Evolutionary conservation across 108 stramenopile species (phyloP), one percentile per base, ranked within the genome.

Genomic region (Skeletonema marinoi): DNA sequence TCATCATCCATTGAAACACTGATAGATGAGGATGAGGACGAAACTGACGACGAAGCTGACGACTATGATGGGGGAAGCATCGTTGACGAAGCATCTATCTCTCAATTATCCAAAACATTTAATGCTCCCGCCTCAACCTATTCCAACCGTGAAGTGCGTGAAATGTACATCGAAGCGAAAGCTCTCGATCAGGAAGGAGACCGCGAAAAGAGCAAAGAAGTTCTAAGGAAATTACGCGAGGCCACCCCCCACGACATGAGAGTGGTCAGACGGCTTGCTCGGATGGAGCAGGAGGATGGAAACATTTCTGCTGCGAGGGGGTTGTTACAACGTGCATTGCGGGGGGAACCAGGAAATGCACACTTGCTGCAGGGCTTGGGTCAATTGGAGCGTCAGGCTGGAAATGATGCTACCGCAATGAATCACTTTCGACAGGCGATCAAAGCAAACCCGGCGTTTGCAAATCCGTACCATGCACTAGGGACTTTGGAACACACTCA

Each of bases 381-480:
- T 38, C 84, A 87, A 44, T 71, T 94, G 35, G 89, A 90, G 71
- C 50, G 75, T 2, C 29, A 61, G 21, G 33, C 65, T 41, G 87
- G 86, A 2, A 70, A 80, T 41, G 74, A 65, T 51, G 66, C 81
- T 11, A 60, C 39, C 3, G 88, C 86, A 12, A 77, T 35, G 41
- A 61, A 74, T 30, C 88, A 69, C 33, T 92, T 67, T 75, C 70
- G 73, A 56, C 56, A 71, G 31, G 90, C 93, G 7, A 94, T 91
- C 42, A 65, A 76, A 50, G 66, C 48, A 11, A 85, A 92, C 68
- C 87, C 90, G 0, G 50, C 80, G 8, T 85, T 90, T 59, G 86
- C 93, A 7, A 88, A 92, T 66, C 78, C 91, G 2, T 92, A 94
- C 74, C 93, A 94, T 74, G 91, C 93, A 6, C 68, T 89, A 46